Conservation (phyloP, 495 filamentous ascomycete species). For the Aspergillus baeticus region DNA sequence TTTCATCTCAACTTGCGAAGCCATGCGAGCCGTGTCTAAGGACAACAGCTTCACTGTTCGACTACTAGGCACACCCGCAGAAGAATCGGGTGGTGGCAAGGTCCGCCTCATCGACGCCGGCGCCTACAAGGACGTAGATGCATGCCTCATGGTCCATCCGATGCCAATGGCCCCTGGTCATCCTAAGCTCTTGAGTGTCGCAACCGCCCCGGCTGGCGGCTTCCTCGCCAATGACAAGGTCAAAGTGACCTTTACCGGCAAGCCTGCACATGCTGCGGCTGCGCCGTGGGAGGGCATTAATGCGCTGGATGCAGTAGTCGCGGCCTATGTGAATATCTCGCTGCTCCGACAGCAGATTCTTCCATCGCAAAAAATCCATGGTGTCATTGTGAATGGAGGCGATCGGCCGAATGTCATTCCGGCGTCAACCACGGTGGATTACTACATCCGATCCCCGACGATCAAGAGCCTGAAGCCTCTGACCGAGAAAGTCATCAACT, state of each 20-base stretch:
- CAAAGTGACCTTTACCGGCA: conserved; percentile 42
- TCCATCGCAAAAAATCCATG: conserved; percentile 44
- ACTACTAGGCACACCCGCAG: conserved; percentile 46
- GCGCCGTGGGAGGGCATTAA: conserved; percentile 65
- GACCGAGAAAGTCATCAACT: conserved; percentile 48
- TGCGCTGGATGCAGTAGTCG: conserved; percentile 62
- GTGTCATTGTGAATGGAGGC: conserved; percentile 44
- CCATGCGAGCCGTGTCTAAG: conserved; percentile 22
- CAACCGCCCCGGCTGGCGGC: conserved; percentile 33
- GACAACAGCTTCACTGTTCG: conserved; percentile 23
- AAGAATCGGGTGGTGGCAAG: conserved; percentile 45
- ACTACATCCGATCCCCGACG: conserved; percentile 51
- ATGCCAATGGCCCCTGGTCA: conserved; percentile 35
- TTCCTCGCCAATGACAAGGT: conserved; percentile 56
- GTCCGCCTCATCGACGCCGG: conserved; percentile 47
- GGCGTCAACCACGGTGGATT: conserved; percentile 50
- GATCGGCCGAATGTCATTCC: conserved; percentile 53
- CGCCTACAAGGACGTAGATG: conserved; percentile 47
- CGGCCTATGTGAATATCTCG: conserved; percentile 58
- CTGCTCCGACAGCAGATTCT: conserved; percentile 60
- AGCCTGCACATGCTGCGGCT: conserved; percentile 55
- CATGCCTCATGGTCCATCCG: conserved; percentile 56
- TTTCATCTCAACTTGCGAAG: conserved; percentile 36
- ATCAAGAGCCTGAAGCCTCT: conserved; percentile 38
- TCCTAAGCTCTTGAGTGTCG: conserved; percentile 24